These are phyloP conservation scores for Darksidea phi DNA, from an alignment of 495 filamentous ascomycete species.

Conservation along the genomic window DNA sequence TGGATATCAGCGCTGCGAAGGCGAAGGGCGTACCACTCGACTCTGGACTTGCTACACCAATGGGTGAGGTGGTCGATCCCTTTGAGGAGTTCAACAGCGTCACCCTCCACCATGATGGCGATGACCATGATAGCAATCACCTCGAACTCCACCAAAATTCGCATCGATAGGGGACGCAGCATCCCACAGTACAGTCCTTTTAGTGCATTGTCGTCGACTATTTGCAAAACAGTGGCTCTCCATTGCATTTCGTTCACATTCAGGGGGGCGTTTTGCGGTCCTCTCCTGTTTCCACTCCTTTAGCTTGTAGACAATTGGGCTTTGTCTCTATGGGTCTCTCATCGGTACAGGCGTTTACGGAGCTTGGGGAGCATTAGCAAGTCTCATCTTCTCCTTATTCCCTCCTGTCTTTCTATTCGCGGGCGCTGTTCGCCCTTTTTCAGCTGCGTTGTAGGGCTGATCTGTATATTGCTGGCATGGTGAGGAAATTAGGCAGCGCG, in stretches of 20 bases:
- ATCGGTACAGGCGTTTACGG: not conserved
- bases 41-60: slow-evolving; percentile 80
- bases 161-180: slow-evolving; percentile 1
- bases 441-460: not conserved
- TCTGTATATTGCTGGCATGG: not conserved
- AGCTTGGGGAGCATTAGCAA: not conserved
- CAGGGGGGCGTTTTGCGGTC: slow-evolving; percentile 10
- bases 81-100: slow-evolving; percentile 99
- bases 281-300: slow-evolving; percentile 25
- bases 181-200: not conserved
- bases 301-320: not conserved
- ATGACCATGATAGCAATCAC: slow-evolving; percentile 49
- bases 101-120: slow-evolving; percentile 94
- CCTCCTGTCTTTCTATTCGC: too few species aligned
- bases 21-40: slow-evolving; percentile 74
- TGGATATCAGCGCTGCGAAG: slow-evolving; percentile 76
- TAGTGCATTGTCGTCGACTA: not conserved
- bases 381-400: too few species aligned
- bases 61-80: slow-evolving; percentile 81
- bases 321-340: not conserved
- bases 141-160: slow-evolving; percentile 16
- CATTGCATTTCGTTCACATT: not conserved
- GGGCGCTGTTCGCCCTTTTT: too few species aligned
- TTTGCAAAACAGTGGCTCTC: not conserved
- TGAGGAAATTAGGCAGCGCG: not conserved